Conservation (phyloP, 176 grass and related monocot species). For the Avena sativa region DNA sequence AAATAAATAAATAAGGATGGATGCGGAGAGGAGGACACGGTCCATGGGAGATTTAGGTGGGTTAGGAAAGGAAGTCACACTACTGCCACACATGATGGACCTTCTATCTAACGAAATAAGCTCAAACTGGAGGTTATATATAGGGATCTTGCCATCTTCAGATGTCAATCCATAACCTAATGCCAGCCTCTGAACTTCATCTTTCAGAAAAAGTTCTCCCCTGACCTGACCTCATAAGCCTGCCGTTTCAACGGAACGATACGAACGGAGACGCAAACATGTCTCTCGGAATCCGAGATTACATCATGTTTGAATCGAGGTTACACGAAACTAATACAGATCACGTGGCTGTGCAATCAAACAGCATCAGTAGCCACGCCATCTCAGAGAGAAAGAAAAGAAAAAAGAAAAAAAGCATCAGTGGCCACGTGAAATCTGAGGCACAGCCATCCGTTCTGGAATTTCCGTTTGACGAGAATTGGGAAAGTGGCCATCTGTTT, state of each 20-base stretch:
- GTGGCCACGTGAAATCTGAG: constrained; percentile 4
- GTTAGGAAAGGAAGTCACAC: neutral
- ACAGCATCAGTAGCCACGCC: too few relatives aligned
- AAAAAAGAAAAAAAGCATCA: too few relatives aligned
- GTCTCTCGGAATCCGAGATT: neutral
- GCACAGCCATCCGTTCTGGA: neutral
- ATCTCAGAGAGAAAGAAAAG: too few relatives aligned
- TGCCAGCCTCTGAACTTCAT: neutral
- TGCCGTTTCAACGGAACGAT: constrained; percentile 37
- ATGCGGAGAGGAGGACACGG: constrained; percentile 24
- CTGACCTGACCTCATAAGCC: neutral
- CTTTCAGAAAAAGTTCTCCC: neutral
- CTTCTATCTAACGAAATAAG: neutral
- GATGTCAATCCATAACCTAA: neutral
- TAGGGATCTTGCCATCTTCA: neutral
- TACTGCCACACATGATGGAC: neutral
- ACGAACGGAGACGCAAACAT: neutral
- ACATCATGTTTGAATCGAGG: neutral
- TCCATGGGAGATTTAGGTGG: neutral
- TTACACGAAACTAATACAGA: neutral
- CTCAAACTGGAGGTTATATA: neutral
- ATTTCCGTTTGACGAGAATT: neutral
- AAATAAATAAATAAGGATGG: neutral
- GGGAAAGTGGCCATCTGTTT: constrained; percentile 13
- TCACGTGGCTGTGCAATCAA: neutral